Conservation (phyloP, 495 filamentous ascomycete genomes). For the Bryoglossum gracile region DNA sequence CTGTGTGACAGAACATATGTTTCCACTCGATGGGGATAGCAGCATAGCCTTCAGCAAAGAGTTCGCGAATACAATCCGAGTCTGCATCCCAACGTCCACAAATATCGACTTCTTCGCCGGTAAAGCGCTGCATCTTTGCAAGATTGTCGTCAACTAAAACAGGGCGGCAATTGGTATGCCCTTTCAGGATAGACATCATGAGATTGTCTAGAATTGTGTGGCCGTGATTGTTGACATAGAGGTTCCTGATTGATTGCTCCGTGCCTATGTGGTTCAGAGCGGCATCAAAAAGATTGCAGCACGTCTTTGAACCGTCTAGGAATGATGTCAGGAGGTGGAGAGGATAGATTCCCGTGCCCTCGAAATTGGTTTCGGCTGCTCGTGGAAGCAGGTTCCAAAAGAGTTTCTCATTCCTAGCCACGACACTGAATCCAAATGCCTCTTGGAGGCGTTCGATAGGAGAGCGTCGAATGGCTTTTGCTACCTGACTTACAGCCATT, state of each 20-base stretch:
- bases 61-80: slow-evolving; percentile 28
- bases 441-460: slow-evolving; percentile 28
- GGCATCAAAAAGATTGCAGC: slow-evolving; percentile 28
- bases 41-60: slow-evolving; percentile 1
- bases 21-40: slow-evolving; percentile 33
- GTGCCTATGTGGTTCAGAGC: slow-evolving; percentile 1
- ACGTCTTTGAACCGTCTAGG: slow-evolving; percentile 32
- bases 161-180: slow-evolving; percentile 29
- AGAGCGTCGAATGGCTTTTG: slow-evolving; percentile 22
- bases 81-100: slow-evolving; percentile 38
- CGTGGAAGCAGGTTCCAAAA: slow-evolving; percentile 5
- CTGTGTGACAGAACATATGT: slow-evolving; percentile 38
- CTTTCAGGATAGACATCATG: slow-evolving; percentile 34
- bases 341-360: slow-evolving; percentile 26
- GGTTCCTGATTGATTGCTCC: slow-evolving; percentile 17
- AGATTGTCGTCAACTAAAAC: slow-evolving; percentile 39
- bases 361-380: background rate
- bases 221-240: slow-evolving; percentile 28
- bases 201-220: slow-evolving; percentile 38
- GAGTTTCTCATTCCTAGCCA: slow-evolving; percentile 28
- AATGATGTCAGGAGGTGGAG: slow-evolving; percentile 35
- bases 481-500: slow-evolving; percentile 24
- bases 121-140: slow-evolving; percentile 33
- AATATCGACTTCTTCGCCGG: slow-evolving; percentile 34
- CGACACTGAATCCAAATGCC: slow-evolving; percentile 34